Percentiles rank a stretch among this genome's conserved stretches.
These are phyloP conservation scores for Phyllosticta paracitricarpa DNA, from an alignment of 2,329 filamentous ascomycete genomes.

Conservation along the genomic window DNA sequence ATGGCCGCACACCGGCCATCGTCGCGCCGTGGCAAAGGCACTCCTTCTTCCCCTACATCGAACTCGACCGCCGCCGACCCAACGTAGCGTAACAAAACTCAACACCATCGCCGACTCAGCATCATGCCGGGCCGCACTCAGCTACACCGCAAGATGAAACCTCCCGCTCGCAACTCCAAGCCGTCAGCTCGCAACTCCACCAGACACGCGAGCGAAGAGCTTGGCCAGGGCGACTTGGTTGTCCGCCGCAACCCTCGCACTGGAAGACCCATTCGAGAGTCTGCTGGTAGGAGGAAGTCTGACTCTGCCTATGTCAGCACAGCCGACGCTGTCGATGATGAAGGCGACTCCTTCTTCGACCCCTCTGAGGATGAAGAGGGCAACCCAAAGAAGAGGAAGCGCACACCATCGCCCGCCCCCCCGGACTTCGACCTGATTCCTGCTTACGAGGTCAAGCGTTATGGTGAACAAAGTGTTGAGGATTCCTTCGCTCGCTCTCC, in stretches of 20 bases:
- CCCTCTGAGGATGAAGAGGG: constrained; percentile 22
- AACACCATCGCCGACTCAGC: neutral
- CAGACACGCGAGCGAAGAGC: constrained; percentile 15
- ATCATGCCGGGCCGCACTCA: neutral
- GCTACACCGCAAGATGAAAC: too few species aligned
- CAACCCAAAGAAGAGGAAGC: constrained; percentile 20
- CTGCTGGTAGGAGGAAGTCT: constrained; percentile 25
- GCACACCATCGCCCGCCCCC: constrained; percentile 25
- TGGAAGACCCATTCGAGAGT: constrained; percentile 34
- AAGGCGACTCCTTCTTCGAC: constrained; percentile 24
- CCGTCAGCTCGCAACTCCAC: neutral
- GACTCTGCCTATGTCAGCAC: constrained; percentile 33
- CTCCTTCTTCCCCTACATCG: neutral
- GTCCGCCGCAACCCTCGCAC: constrained; percentile 25
- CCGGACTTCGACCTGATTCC: constrained; percentile 26
- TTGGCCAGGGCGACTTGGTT: constrained; percentile 16
- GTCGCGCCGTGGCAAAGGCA: neutral
- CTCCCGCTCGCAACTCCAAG: neutral
- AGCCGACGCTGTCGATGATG: constrained; percentile 23
- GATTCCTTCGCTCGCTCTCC: constrained; percentile 18
- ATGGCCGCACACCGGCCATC: neutral
- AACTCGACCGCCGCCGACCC: too few species aligned
- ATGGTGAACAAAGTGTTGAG: constrained; percentile 7
- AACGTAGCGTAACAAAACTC: too few species aligned
- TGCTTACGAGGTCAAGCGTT: neutral